Conservation (phyloP, 176 grass and related monocot species). For the Triticum turgidum region DNA sequence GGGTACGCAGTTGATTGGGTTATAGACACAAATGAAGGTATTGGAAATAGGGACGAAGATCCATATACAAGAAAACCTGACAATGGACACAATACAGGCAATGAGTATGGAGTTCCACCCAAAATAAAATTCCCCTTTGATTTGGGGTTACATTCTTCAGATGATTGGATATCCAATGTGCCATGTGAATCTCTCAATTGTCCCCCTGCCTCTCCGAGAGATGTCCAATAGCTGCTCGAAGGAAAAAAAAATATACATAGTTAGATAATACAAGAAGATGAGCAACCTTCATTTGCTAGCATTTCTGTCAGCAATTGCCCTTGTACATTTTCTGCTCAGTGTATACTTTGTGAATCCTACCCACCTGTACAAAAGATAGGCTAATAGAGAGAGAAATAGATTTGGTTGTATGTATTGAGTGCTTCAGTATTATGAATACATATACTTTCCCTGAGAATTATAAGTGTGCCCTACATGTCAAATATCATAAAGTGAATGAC, state of each 20-base stretch:
- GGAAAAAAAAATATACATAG: conserved; percentile 32
- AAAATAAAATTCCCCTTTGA: conserved; percentile 59
- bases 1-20: conserved; percentile 34
- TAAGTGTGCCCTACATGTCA: background rate
- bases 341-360: conserved; percentile 21
- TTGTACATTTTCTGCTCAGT: conserved; percentile 19
- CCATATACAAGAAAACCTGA: conserved; percentile 23
- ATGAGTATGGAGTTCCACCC: conserved; percentile 15
- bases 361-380: conserved; percentile 45
- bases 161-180: conserved; percentile 67
- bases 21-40: conserved; percentile 28
- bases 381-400: conserved; percentile 34
- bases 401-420: conserved; percentile 5
- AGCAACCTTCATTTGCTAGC: conserved; percentile 43
- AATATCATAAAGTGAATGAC: background rate
- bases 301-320: conserved; percentile 39
- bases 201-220: conserved; percentile 17
- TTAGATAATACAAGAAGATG: conserved; percentile 29
- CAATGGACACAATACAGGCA: conserved; percentile 17
- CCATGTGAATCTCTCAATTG: conserved; percentile 51
- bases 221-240: conserved; percentile 33
- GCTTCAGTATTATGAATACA: background rate
- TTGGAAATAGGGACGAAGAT: conserved; percentile 25
- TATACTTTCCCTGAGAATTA: conserved; percentile 23
- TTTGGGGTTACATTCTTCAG: conserved; percentile 43